phyloP scores from a whole-genome alignment of 2,329 filamentous ascomycete species.

The Penicillium sp. region DNA sequence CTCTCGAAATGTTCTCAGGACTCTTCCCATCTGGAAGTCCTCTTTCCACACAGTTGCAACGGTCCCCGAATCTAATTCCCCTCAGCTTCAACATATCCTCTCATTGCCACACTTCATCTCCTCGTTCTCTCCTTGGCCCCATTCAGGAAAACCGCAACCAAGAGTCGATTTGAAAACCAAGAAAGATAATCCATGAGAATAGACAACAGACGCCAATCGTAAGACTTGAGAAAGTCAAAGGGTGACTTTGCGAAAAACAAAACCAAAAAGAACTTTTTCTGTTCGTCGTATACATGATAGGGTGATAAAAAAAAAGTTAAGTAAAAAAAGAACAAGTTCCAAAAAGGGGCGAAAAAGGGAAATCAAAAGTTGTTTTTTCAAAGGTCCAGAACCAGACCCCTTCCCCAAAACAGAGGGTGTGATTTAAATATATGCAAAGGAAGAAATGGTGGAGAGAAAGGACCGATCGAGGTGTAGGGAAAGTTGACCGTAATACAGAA shows the following conservation, averaged over 20 bases:
- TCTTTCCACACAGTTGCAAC: constrained; percentile 16
- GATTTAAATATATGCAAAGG: constrained; percentile 41
- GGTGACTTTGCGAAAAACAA: constrained; percentile 35
- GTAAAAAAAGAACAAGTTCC: constrained; percentile 30
- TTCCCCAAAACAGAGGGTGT: constrained; percentile 18
- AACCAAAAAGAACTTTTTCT: constrained; percentile 22
- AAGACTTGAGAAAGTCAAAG: constrained; percentile 38
- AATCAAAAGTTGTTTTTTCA: constrained; percentile 11
- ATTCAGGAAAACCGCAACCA: constrained; percentile 29
- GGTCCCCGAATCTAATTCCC: constrained; percentile 13
- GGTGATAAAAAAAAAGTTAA: constrained; percentile 20
- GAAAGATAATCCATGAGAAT: constrained; percentile 36
- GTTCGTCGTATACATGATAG: constrained; percentile 44
- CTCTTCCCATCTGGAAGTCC: constrained; percentile 18
- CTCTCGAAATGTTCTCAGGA: constrained; percentile 22
- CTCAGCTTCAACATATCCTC: constrained; percentile 29
- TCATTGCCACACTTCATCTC: constrained; percentile 29
- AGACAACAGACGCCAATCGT: constrained; percentile 43
- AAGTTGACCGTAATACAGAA: constrained; percentile 32
- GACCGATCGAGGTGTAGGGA: constrained; percentile 24
- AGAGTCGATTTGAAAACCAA: constrained; percentile 28
- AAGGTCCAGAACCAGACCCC: not conserved
- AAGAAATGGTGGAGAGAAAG: constrained; percentile 29
- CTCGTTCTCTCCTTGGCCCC: constrained; percentile 34
- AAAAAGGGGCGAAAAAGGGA: constrained; percentile 22